These are phyloP conservation scores for Fraxinus quadrangulata DNA, from an alignment of 257 asterid species.

Conservation along the genomic window DNA sequence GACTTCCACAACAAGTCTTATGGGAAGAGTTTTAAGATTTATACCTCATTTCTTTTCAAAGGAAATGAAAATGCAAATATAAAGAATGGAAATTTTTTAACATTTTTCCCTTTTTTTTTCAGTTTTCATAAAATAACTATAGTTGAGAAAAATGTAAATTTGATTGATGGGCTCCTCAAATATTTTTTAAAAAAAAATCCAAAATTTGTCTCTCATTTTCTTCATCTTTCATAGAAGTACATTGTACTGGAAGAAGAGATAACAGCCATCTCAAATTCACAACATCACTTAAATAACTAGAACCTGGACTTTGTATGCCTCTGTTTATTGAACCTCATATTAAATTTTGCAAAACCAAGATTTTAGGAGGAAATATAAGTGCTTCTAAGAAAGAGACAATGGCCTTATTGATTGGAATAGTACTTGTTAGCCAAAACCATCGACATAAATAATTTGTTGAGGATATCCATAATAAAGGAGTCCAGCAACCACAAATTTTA, in stretches of 20 bases:
- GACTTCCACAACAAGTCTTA: neutral
- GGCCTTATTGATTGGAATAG: neutral
- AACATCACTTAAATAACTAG: neutral
- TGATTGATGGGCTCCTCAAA: neutral
- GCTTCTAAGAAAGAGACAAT: neutral
- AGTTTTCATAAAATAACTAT: neutral
- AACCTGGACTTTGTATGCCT: neutral
- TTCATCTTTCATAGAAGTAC: neutral
- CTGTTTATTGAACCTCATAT: neutral
- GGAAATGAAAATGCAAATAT: neutral
- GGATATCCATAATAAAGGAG: too few species aligned
- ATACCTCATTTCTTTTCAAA: neutral
- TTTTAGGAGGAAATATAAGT: neutral
- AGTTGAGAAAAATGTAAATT: neutral
- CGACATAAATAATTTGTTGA: too few species aligned
- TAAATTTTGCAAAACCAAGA: neutral
- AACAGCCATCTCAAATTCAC: neutral
- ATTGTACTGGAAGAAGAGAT: neutral
- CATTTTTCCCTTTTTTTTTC: neutral
- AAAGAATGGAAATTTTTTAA: neutral
- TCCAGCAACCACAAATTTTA: neutral
- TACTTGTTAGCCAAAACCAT: neutral
- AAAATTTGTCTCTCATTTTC: neutral
- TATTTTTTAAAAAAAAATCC: neutral
- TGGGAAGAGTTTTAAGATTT: neutral